phyloP scores from a whole-genome alignment of 208 protist species.

The Leishmania braziliensis region DNA sequence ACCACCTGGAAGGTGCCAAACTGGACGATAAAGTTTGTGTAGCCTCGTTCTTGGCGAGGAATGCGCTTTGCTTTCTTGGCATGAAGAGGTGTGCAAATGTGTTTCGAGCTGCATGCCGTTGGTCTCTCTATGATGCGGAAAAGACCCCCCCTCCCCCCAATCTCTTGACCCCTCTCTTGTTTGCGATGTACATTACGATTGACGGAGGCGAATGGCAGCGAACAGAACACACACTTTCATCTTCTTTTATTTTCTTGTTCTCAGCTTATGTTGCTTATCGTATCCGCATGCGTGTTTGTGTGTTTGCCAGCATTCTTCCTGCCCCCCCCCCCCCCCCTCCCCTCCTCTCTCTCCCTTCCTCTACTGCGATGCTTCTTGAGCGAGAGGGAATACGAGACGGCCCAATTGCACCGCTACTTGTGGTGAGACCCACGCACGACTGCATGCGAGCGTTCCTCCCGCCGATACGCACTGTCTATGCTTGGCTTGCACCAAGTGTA shows the following conservation, averaged over 20 bases:
- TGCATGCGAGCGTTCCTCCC: background rate
- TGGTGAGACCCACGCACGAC: background rate
- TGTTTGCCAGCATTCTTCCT: background rate
- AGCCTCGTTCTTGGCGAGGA: background rate
- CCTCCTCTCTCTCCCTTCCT: background rate
- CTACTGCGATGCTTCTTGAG: background rate
- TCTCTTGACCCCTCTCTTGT: background rate
- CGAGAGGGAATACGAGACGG: background rate
- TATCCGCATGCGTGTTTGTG: background rate
- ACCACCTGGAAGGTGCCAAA: constrained; percentile 85
- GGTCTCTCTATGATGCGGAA: background rate
- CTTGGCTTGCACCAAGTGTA: background rate
- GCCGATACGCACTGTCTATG: background rate
- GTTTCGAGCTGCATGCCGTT: no score
- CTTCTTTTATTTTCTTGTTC: background rate
- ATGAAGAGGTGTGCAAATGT: background rate
- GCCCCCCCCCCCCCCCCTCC: no score
- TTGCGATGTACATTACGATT: background rate
- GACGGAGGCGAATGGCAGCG: background rate
- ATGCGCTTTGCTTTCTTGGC: background rate
- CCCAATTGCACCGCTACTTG: background rate
- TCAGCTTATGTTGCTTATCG: background rate
- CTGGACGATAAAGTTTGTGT: constrained; percentile 46
- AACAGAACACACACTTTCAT: background rate
- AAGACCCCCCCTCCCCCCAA: no score